Conservation (phyloP, 1,284 basidiomycete species). For the Testicularia cyperi region DNA sequence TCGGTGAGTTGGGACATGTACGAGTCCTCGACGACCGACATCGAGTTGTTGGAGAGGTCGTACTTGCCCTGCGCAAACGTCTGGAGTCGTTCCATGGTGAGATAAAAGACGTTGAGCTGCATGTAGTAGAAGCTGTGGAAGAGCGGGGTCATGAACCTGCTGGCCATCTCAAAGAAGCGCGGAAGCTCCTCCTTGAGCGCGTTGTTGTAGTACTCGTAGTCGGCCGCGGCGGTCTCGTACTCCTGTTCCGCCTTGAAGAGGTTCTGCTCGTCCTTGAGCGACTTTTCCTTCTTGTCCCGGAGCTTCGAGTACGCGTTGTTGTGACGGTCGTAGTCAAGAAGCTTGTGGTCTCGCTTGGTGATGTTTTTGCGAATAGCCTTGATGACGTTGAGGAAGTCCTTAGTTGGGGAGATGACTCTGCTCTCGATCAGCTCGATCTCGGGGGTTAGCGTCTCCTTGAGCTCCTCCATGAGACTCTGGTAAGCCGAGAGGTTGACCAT, state of each 20-base stretch:
- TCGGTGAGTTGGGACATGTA: conserved; percentile 81
- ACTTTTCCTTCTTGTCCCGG: conserved; percentile 79
- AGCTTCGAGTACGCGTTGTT: conserved; percentile 94
- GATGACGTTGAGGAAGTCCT: conserved; percentile 82
- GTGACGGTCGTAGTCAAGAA: conserved; percentile 91
- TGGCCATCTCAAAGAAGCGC: conserved; percentile 80
- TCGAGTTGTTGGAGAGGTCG: conserved; percentile 71
- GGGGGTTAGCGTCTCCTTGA: conserved; percentile 75
- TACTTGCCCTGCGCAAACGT: conserved; percentile 78
- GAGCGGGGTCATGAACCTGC: conserved; percentile 88
- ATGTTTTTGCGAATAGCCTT: conserved; percentile 91
- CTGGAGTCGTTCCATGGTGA: conserved; percentile 88
- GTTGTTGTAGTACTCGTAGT: conserved; percentile 94
- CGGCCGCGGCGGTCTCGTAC: conserved; percentile 87
- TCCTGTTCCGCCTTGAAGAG: conserved; percentile 86
- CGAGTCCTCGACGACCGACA: conserved; percentile 67
- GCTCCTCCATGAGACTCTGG: conserved; percentile 76
- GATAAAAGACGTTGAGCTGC: conserved; percentile 91
- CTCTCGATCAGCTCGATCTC: conserved; percentile 94
- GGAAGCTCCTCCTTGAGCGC: conserved; percentile 90
- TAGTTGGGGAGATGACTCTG: conserved; percentile 79
- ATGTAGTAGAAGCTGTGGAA: conserved; percentile 99
- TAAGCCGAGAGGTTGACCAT: conserved; percentile 76
- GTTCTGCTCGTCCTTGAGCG: conserved; percentile 60
- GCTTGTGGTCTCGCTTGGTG: conserved; percentile 95